These are phyloP conservation scores for Xerocomellus dryophilus DNA, from an alignment of 768 basidiomycete genomes.

Conservation along the genomic window DNA sequence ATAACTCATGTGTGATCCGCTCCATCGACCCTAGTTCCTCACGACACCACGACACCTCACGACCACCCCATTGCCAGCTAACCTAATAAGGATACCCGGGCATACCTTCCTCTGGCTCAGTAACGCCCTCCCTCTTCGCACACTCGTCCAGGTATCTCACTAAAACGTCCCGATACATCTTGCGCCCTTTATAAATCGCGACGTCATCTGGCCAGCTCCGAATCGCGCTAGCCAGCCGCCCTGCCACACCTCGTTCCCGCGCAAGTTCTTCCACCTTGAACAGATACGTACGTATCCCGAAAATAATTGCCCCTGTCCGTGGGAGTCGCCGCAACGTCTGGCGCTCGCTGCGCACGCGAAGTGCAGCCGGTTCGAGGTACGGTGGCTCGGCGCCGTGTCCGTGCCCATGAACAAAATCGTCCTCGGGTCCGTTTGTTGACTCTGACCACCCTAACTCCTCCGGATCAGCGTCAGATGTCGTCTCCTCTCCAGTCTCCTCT, in stretches of 20 bases:
- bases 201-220: conserved; percentile 66
- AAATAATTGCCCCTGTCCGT: conserved; percentile 59
- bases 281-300: conserved; percentile 67
- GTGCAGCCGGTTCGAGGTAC: conserved; percentile 36
- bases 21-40: background rate
- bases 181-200: conserved; percentile 27
- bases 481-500: background rate
- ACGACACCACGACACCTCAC: background rate
- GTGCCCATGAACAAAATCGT: conserved; percentile 35
- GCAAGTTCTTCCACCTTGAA: conserved; percentile 50
- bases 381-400: conserved; percentile 21
- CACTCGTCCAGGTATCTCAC: conserved; percentile 22
- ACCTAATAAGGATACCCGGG: conserved; percentile 18
- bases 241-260: conserved; percentile 56
- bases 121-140: conserved; percentile 14
- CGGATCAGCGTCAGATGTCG: conserved; percentile 41
- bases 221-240: conserved; percentile 60
- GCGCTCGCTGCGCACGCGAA: conserved; percentile 60
- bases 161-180: conserved; percentile 23
- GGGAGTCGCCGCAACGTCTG: conserved; percentile 67
- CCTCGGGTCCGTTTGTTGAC: conserved; percentile 55
- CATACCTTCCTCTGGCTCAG: conserved; percentile 2
- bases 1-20: background rate
- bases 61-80: conserved; percentile 3
- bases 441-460: conserved; percentile 66